phyloP scores from a whole-genome alignment of 2,329 filamentous ascomycete species.

The Raffaelea deltoideospora region DNA sequence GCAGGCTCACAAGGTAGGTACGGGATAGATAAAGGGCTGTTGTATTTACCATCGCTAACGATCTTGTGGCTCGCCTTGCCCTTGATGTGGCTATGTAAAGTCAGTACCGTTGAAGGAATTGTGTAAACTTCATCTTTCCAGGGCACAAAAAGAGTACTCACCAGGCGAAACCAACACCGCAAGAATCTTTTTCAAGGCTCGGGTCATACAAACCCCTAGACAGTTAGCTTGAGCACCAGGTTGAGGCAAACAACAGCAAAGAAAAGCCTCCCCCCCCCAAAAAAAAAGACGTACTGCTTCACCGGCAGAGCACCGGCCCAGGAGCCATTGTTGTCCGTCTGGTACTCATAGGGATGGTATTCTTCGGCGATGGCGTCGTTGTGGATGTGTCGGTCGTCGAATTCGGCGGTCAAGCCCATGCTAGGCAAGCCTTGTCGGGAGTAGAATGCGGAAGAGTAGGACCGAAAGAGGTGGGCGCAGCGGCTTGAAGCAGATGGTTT shows the following conservation, averaged over 20 bases:
- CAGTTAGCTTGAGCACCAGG: neutral
- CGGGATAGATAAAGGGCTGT: too few relatives aligned
- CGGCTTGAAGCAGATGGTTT: too few relatives aligned
- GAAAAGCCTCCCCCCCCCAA: neutral
- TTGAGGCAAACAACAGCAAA: slow-evolving; percentile 1
- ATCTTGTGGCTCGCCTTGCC: slow-evolving; percentile 96
- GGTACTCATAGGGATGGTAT: slow-evolving; percentile 68
- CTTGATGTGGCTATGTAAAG: slow-evolving; percentile 67
- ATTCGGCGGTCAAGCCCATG: slow-evolving; percentile 52
- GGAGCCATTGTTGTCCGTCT: slow-evolving; percentile 68
- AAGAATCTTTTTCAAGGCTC: slow-evolving; percentile 92
- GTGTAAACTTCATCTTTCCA: too few relatives aligned
- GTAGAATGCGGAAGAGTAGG: neutral
- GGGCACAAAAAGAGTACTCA: slow-evolving; percentile 33
- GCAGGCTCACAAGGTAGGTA: too few relatives aligned
- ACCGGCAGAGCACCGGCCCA: slow-evolving; percentile 92
- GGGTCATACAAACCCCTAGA: slow-evolving; percentile 80
- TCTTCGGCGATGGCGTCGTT: slow-evolving; percentile 42
- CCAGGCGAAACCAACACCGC: slow-evolving; percentile 98
- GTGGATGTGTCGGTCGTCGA: slow-evolving; percentile 52
- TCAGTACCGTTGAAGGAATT: too few relatives aligned
- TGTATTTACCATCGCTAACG: slow-evolving; percentile 88
- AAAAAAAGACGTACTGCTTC: slow-evolving; percentile 53
- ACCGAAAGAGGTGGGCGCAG: too few relatives aligned
- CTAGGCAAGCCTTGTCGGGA: slow-evolving; percentile 37